Percentiles rank a stretch among this genome's conserved stretches.
These are phyloP conservation scores for Starmerella potacharoeniae DNA, from an alignment of 805 yeast genomes.

Conservation along the genomic window DNA sequence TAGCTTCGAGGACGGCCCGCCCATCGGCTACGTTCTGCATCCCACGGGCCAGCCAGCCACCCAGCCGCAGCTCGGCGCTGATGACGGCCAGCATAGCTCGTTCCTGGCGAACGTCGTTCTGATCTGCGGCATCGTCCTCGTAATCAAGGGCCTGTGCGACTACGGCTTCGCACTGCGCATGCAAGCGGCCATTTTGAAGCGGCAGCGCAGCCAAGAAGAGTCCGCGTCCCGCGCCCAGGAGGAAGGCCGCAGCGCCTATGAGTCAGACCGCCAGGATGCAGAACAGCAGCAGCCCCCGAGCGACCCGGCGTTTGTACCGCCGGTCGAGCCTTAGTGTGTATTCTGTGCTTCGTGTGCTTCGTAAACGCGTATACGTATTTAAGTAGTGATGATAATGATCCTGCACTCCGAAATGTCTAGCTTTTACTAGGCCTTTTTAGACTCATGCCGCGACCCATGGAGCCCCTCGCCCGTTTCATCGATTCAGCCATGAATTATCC, in stretches of 20 bases:
- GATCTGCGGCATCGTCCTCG: slow-evolving; percentile 54
- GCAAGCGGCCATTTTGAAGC: slow-evolving; percentile 47
- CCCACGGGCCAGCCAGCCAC: slow-evolving; percentile 17
- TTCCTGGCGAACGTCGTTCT: slow-evolving; percentile 39
- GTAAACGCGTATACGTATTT: too few species aligned
- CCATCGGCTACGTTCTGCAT: slow-evolving; percentile 19
- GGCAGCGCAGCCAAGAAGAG: slow-evolving; percentile 7
- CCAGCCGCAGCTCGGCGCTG: background rate
- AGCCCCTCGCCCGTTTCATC: too few species aligned
- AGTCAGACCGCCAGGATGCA: background rate
- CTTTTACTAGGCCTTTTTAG: too few species aligned
- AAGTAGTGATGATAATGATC: too few species aligned
- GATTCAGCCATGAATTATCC: too few species aligned
- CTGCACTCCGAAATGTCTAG: too few species aligned
- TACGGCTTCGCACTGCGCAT: slow-evolving; percentile 64
- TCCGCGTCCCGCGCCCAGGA: slow-evolving; percentile 8
- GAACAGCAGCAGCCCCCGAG: background rate
- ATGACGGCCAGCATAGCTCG: background rate
- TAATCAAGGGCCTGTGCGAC: slow-evolving; percentile 57
- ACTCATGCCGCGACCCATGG: too few species aligned
- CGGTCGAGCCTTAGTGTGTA: background rate
- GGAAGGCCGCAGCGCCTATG: background rate
- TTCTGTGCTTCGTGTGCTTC: too few species aligned
- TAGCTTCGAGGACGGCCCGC: slow-evolving; percentile 35
- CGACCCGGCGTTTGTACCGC: background rate